phyloP scores from a whole-genome alignment of 2,329 filamentous ascomycete genomes.

The Cladophialophora exuberans region DNA sequence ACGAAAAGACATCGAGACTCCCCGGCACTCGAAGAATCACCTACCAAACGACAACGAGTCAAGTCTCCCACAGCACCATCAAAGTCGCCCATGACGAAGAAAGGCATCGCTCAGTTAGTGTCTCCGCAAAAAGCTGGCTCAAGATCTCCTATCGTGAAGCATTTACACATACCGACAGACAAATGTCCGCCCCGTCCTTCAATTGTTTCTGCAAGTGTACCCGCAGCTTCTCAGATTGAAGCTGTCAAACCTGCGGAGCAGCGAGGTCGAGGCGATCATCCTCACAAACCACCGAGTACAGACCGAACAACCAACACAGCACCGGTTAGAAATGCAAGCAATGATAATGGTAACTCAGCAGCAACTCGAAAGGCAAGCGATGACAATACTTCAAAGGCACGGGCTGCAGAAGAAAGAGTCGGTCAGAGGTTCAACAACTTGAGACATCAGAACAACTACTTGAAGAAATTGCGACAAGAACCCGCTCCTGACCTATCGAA shows the following conservation, averaged over 20 bases:
- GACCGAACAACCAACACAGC: too few species aligned
- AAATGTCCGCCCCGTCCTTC: too few species aligned
- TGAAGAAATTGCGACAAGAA: constrained; percentile 23
- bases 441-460: constrained; percentile 27
- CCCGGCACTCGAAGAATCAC: not conserved
- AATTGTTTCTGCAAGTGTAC: too few species aligned
- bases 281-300: too few species aligned
- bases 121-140: too few species aligned
- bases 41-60: not conserved
- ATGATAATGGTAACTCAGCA: too few species aligned
- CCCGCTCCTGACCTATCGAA: constrained; percentile 19
- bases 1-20: not conserved
- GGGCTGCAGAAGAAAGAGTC: not conserved
- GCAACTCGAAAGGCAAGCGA: not conserved
- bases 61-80: not conserved
- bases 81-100: not conserved
- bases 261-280: too few species aligned
- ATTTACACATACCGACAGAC: too few species aligned
- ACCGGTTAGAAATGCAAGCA: too few species aligned
- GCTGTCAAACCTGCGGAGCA: too few species aligned
- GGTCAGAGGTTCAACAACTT: constrained; percentile 27
- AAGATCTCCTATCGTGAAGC: too few species aligned
- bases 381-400: not conserved
- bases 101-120: not conserved
- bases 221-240: too few species aligned